These are phyloP conservation scores for Globisporangium recalcitrans DNA, from an alignment of 352 stramenopile genomes.

Conservation along the genomic window DNA sequence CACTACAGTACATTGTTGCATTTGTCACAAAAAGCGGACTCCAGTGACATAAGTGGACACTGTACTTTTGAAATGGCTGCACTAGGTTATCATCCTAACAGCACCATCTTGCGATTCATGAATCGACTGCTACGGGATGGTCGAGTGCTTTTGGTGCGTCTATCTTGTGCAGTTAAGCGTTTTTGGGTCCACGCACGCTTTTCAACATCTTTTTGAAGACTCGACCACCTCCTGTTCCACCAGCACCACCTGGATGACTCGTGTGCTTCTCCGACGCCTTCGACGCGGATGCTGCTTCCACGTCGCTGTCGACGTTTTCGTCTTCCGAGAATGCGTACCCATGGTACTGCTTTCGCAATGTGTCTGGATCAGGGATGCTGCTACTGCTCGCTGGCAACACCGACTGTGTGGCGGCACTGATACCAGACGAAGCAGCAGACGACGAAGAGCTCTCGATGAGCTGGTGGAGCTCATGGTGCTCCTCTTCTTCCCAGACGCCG, in stretches of 20 bases:
- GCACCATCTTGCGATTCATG: too few relatives aligned
- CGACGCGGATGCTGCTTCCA: slow-evolving; percentile 34
- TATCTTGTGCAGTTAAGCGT: slow-evolving; percentile 49
- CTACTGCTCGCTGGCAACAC: neutral
- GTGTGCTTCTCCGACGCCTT: slow-evolving; percentile 22
- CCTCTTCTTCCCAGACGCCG: slow-evolving; percentile 7
- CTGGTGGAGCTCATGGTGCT: slow-evolving; percentile 5
- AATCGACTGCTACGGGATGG: too few relatives aligned
- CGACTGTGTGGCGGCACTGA: neutral
- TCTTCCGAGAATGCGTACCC: slow-evolving; percentile 80
- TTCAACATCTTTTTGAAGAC: slow-evolving; percentile 78
- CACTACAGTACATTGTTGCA: neutral
- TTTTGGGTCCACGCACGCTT: slow-evolving; percentile 64
- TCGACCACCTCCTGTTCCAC: slow-evolving; percentile 13
- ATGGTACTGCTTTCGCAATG: slow-evolving; percentile 39
- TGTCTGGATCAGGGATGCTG: slow-evolving; percentile 5
- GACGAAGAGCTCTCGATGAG: slow-evolving; percentile 9
- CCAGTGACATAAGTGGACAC: too few relatives aligned
- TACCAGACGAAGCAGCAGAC: neutral
- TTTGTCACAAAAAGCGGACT: too few relatives aligned
- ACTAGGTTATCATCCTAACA: too few relatives aligned
- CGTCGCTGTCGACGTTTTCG: slow-evolving; percentile 65
- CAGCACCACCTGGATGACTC: slow-evolving; percentile 6
- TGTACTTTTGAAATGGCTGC: too few relatives aligned
- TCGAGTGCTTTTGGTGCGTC: too few relatives aligned